Base-by-base conservation (phyloP, 2,329 filamentous ascomycete genomes). In the Sclerotiophoma versabilis region DNA sequence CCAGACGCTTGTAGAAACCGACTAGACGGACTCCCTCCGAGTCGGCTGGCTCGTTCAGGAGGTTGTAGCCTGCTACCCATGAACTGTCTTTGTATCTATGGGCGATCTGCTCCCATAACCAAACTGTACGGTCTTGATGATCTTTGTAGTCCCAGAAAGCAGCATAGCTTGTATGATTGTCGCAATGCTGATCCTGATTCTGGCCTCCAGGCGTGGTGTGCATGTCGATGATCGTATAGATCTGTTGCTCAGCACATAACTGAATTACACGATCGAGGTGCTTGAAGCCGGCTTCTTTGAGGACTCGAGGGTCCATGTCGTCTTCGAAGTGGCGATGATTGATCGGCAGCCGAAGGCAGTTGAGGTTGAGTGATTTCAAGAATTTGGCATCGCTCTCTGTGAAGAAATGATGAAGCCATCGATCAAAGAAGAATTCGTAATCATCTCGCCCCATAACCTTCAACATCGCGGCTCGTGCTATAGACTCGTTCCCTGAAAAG, bases 151-250 rank as follows among this genome's bases (percentile, higher is more conserved):
- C 41, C 59, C 59, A 62, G 49, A 62, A 62, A 3, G 58, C 43
- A 5, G 59, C 59, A 32, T 54, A 50, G 6, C 42, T 60, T 38
- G 58, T 39, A 25, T 52, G 56, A 8, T 39, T 43, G 32, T 62
- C 59, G 9, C 23, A 51, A 20, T 62, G 59, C 57, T 57, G 60
- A 29, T 62, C 59, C 27, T 62, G 59, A 15, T 62, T 62, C 47
- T 62, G 59, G 11, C 60, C 60, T 19, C 60, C 60, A 2, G 60
- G 60, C 11, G 48, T 54, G 15, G 60, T 39, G 43, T 63, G 60
- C 0, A 63, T 42, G 30, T 63, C 60, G 6, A 63, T 20, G 7
- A 60, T 42, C n/a, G 60, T 58, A 20, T 63, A 63, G 5, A 63
- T 7, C n/a, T 38, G 34, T 26, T 63, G 37, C 14, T 58, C 57